phyloP scores from a whole-genome alignment of 257 asterid species.

The Coffea eugenioides region DNA sequence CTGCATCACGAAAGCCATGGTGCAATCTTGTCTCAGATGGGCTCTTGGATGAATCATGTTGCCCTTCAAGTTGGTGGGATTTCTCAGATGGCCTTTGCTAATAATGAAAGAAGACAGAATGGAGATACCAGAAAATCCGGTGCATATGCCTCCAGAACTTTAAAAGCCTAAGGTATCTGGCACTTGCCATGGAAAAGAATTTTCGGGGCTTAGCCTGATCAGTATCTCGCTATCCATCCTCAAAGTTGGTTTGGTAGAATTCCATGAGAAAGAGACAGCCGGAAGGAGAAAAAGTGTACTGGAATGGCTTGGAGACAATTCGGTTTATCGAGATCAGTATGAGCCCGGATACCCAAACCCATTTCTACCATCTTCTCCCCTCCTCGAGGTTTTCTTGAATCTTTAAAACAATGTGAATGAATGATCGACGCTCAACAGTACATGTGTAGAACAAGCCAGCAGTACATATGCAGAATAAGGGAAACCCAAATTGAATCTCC shows the following conservation, averaged over 20 bases:
- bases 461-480: not conserved
- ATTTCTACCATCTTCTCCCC: slow-evolving; percentile 55
- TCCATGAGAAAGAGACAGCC: not conserved
- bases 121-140: not conserved
- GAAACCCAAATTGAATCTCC: not conserved
- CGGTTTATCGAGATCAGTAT: slow-evolving; percentile 49
- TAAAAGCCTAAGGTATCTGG: not conserved
- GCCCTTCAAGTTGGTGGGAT: slow-evolving; percentile 47
- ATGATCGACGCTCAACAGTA: not conserved
- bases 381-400: not conserved
- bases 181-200: not conserved
- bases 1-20: slow-evolving; percentile 38
- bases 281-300: not conserved
- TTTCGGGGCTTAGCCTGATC: not conserved
- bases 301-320: slow-evolving; percentile 33
- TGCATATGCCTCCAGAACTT: not conserved
- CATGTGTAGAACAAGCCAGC: too few relatives aligned
- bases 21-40: slow-evolving; percentile 48
- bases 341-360: too few relatives aligned
- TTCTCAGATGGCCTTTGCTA: not conserved
- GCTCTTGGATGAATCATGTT: slow-evolving; percentile 40
- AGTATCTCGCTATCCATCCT: not conserved
- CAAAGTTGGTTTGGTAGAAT: not conserved
- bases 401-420: not conserved
- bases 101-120: not conserved